A percentile compares a stretch with the other conserved stretches of the same genome.
Evolutionary conservation across 2,329 filamentous ascomycete species (phyloP).

Genomic region (Diplodia intermedia): DNA sequence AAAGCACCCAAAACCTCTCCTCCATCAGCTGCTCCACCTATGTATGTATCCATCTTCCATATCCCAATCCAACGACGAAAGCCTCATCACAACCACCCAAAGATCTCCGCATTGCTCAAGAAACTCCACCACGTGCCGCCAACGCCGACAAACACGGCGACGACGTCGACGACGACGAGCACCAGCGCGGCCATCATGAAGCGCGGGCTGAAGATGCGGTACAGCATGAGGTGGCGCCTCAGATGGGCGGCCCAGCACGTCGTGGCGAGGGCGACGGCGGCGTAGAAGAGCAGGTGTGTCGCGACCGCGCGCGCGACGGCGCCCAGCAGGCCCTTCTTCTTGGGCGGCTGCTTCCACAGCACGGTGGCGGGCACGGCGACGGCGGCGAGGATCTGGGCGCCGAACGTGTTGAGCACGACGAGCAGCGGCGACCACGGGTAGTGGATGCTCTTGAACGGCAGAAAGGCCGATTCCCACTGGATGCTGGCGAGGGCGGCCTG

Average conservation of each 20-base stretch:
- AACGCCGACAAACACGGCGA: slow-evolving; percentile 74
- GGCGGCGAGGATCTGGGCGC: slow-evolving; percentile 83
- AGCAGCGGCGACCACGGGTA: slow-evolving; percentile 91
- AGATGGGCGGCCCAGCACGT: slow-evolving; percentile 90
- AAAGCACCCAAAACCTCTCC: neutral
- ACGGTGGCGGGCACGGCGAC: slow-evolving; percentile 79
- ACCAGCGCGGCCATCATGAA: slow-evolving; percentile 83
- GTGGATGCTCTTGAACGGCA: slow-evolving; percentile 78
- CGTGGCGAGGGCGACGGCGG: slow-evolving; percentile 81
- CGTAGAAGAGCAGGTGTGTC: slow-evolving; percentile 81
- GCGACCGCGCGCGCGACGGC: slow-evolving; percentile 73
- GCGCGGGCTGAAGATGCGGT: slow-evolving; percentile 87
- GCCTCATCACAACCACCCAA: slow-evolving; percentile 62
- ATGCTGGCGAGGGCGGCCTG: slow-evolving; percentile 86
- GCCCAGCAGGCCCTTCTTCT: slow-evolving; percentile 68
- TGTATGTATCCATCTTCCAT: neutral
- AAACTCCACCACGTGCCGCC: slow-evolving; percentile 77
- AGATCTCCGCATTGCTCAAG: slow-evolving; percentile 81
- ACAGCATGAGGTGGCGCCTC: slow-evolving; percentile 93
- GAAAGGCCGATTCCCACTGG: slow-evolving; percentile 96
- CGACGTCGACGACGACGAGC: slow-evolving; percentile 77
- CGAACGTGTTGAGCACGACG: slow-evolving; percentile 85
- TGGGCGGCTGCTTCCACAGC: slow-evolving; percentile 87
- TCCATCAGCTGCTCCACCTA: neutral
- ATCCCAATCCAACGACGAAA: neutral